Percentiles rank a stretch among this genome's conserved stretches.
phyloP scores from a whole-genome alignment of 768 basidiomycete species.

The Russula olivacea region DNA sequence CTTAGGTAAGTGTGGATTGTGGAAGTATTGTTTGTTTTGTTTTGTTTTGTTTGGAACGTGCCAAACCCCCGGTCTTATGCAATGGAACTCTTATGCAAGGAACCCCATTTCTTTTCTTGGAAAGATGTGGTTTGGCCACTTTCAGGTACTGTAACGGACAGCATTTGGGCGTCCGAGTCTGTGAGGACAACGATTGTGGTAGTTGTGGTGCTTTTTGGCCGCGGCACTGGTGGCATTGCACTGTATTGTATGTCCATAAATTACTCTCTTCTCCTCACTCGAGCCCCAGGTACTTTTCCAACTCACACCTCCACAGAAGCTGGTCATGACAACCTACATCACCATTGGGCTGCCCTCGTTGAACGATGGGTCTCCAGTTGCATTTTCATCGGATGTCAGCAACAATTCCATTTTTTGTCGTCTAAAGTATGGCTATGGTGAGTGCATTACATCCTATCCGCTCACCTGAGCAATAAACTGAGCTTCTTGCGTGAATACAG shows the following conservation, averaged over 20 bases:
- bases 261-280: neutral
- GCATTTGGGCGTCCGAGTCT: neutral
- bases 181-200: neutral
- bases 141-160: neutral
- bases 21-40: too few species aligned
- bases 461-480: neutral
- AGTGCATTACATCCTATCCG: neutral
- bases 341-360: neutral
- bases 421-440: neutral
- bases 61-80: too few species aligned
- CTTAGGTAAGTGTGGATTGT: too few species aligned
- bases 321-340: neutral
- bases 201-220: neutral
- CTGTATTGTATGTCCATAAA: neutral
- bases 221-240: neutral
- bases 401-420: neutral
- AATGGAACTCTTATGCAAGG: too few species aligned
- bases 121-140: neutral
- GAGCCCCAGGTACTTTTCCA: neutral
- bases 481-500: neutral
- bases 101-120: too few species aligned
- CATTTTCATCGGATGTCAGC: neutral
- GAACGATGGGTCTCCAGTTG: neutral
- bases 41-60: too few species aligned
- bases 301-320: neutral